Base-by-base conservation (phyloP, 1,284 basidiomycete genomes). In the Rhodofomes roseus region DNA sequence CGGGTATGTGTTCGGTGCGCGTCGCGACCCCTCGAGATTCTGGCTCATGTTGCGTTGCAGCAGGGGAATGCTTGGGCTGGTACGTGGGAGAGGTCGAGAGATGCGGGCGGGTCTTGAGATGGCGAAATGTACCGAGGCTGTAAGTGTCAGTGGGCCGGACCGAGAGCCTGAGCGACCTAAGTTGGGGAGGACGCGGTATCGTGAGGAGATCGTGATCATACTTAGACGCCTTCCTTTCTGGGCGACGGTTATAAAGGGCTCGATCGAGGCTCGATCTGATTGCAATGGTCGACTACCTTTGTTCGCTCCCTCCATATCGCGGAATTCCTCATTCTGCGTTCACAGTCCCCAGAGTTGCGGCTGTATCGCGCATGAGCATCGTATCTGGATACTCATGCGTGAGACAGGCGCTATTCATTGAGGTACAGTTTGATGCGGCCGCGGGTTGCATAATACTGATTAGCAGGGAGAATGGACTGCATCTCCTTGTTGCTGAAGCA, bases 1-100 rank as follows among this genome's bases (percentile, higher is more conserved):
- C 2, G 71, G 67, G 57, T 72, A 72, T 70, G 68, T 72, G 11
- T 9, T 57, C 54, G 51, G 46, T 8, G 53, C 37, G 50, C 36
- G 51, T 27, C 31, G 12, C 18, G 50, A 31, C 22, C 20, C 50
- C n/a, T 55, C 41, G 54, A 43, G 37, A 4, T 52, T 52, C 34
- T 52, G 50, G 31, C 50, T 52, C 50, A 52, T 52, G 50, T 9
- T 52, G 20, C 29, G n/a, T 9, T 37, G 29, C 9, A 11, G 31
- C n/a, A 16, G 12, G 20, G 18, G 20, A 12, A 14, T n/a, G n/a
- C n/a, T n/a, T n/a, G n/a, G 16, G 11, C 18, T 31, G 20, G 31
- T 2, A 36, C 9, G 34, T 34, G 7, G 50, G 22, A 2, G 29
- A 11, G n/a, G 46, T 48, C 46, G 16, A 16, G 25, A 29, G 18